Base-by-base conservation (phyloP, 2,329 filamentous ascomycete genomes). In the Monosporascus sp. region DNA sequence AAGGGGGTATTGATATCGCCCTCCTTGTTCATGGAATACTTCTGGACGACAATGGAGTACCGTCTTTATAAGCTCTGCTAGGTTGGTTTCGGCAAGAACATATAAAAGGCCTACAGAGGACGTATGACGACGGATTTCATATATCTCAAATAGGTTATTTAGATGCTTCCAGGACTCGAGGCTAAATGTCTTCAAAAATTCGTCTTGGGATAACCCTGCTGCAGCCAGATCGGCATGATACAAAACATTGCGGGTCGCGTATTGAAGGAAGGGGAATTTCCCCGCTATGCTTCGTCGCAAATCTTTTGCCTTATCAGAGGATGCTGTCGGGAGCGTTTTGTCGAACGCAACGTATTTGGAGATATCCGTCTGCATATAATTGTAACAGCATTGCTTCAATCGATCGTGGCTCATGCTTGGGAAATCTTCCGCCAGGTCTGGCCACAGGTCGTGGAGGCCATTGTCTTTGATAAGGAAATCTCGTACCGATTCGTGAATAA, bases 201-300 rank as follows among this genome's bases (percentile, higher is more conserved):
- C 45, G 5, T 50, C 38, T 56, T 73, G 69, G 18, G 52, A 31
- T 37, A 72, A 58, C 2, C 54, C 57, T 18, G 31, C 11, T 5
- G 59, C 54, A 50, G 74, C 72, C 38, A 20, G 24, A 43, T 78
- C 60, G 11, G 75, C 69, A 53, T 80, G 77, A 48, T 62, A 54
- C n/a, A 79, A 60, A 11, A 77, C 39, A 50, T 74, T 66, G 4
- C 62, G 56, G 17, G 70, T 61, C 18, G 76, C 70, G 59, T 80
- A 80, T 49, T 72, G 56, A 7, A 82, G 63, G 46, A 83, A 78
- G 1, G 77, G 73, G 50, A 70, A 75, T 14, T 56, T 59, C 3
- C 48, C 7, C 25, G 20, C 53, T 14, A 62, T 57, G 38, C 37
- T 48, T 48, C 62, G 20, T 43, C 65, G 62, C 35, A 57, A 51